phyloP scores from a whole-genome alignment of 176 grass and related monocot species.

The Oryza meyeriana region DNA sequence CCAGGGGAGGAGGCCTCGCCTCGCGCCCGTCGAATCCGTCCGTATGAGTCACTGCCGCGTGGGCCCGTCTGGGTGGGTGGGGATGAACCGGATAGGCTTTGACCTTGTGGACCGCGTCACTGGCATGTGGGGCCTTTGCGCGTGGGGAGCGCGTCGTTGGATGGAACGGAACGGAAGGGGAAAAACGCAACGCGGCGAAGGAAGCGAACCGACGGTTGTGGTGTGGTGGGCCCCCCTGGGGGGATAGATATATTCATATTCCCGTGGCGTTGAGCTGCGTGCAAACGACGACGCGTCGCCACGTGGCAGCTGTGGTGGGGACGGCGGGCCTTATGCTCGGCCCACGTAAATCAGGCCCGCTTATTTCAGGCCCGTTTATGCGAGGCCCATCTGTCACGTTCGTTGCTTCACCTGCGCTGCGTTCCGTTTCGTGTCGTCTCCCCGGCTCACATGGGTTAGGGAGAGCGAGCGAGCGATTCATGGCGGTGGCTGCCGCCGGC shows the following conservation, averaged over 20 bases:
- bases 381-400: too few species aligned
- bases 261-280: background rate
- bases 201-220: background rate
- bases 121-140: background rate
- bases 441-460: too few species aligned
- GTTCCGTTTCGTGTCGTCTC: too few species aligned
- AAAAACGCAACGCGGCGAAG: constrained; percentile 19
- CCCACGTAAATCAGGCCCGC: too few species aligned
- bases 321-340: background rate
- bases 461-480: too few species aligned
- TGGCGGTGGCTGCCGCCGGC: too few species aligned
- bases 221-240: too few species aligned
- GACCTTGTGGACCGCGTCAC: background rate
- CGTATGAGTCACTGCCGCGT: background rate
- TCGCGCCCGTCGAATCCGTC: background rate
- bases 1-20: too few species aligned
- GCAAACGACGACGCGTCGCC: constrained; percentile 1
- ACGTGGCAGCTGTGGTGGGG: background rate
- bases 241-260: background rate
- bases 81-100: background rate
- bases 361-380: too few species aligned
- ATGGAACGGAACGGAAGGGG: too few species aligned
- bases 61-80: background rate
- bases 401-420: too few species aligned
- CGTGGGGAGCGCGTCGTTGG: constrained; percentile 34